Conservation (phyloP, 345 rosid genomes). For the Syzygium oleosum region DNA sequence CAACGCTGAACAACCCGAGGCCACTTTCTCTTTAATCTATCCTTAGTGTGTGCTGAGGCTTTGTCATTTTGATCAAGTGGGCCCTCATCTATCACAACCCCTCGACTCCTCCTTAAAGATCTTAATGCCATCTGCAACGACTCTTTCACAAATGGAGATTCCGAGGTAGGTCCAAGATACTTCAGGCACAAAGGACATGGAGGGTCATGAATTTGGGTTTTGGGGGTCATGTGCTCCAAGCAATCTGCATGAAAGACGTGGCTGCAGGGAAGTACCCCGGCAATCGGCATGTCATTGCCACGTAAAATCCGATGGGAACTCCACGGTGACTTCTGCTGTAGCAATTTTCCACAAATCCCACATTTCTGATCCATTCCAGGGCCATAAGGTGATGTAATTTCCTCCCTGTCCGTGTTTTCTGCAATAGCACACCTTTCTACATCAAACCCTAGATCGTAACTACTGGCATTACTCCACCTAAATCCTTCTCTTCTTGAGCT, state of each 20-base stretch:
- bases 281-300: slow-evolving; percentile 65
- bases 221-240: slow-evolving; percentile 71
- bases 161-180: slow-evolving; percentile 31
- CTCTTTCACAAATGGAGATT: slow-evolving; percentile 39
- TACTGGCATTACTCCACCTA: slow-evolving; percentile 67
- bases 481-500: slow-evolving; percentile 74
- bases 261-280: slow-evolving; percentile 75
- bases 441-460: slow-evolving; percentile 53
- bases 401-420: slow-evolving; percentile 30
- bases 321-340: slow-evolving; percentile 85
- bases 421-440: slow-evolving; percentile 38
- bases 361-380: slow-evolving; percentile 41
- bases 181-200: slow-evolving; percentile 64
- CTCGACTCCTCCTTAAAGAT: slow-evolving; percentile 50
- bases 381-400: slow-evolving; percentile 15
- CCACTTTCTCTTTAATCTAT: slow-evolving; percentile 35
- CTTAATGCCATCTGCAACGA: slow-evolving; percentile 61
- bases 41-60: slow-evolving; percentile 18
- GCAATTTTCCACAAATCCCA: slow-evolving; percentile 57
- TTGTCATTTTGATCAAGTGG: slow-evolving; percentile 15
- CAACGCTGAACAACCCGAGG: slow-evolving; percentile 4
- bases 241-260: slow-evolving; percentile 91
- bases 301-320: slow-evolving; percentile 63
- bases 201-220: slow-evolving; percentile 61
- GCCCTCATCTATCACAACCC: slow-evolving; percentile 31